These are phyloP conservation scores for Mycosphaerella sp. DNA, from an alignment of 2,329 filamentous ascomycete genomes.

Conservation along the genomic window DNA sequence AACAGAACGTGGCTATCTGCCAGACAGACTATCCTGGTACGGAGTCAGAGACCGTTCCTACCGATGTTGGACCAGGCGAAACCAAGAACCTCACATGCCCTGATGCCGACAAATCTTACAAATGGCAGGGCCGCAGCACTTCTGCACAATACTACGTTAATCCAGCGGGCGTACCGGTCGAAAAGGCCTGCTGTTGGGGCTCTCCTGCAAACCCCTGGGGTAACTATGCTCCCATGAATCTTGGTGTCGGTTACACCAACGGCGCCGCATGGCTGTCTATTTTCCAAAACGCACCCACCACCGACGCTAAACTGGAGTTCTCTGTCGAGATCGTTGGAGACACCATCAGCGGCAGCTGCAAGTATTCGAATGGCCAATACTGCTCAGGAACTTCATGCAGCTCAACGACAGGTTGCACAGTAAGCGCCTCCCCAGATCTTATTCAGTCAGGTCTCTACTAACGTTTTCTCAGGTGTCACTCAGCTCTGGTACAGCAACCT, in stretches of 20 bases:
- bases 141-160: slow-evolving; percentile 98
- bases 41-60: slow-evolving; percentile 78
- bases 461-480: slow-evolving; percentile 41
- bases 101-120: slow-evolving; percentile 64
- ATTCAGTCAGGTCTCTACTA: slow-evolving; percentile 10
- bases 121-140: slow-evolving; percentile 66
- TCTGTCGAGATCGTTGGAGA: slow-evolving; percentile 72
- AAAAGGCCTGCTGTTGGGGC: slow-evolving; percentile 73
- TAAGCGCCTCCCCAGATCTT: slow-evolving; percentile 47
- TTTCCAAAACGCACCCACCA: slow-evolving; percentile 77
- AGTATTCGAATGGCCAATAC: slow-evolving; percentile 60
- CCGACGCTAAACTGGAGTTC: slow-evolving; percentile 63
- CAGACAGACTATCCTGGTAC: slow-evolving; percentile 94
- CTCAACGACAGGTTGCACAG: slow-evolving; percentile 64
- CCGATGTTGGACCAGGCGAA: slow-evolving; percentile 55
- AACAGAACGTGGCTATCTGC: slow-evolving; percentile 68
- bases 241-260: slow-evolving; percentile 69
- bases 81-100: slow-evolving; percentile 68
- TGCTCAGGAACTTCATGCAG: slow-evolving; percentile 47
- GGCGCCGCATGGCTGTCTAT: slow-evolving; percentile 73
- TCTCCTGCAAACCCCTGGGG: slow-evolving; percentile 54
- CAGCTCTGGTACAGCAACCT: slow-evolving; percentile 46
- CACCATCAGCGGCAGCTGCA: slow-evolving; percentile 54
- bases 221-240: slow-evolving; percentile 83
- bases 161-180: slow-evolving; percentile 60